Evolutionary conservation across 148 eudicot genomes (phyloP), one percentile per base, ranked within the genome.

Genomic region (Diospyros kaki): DNA sequence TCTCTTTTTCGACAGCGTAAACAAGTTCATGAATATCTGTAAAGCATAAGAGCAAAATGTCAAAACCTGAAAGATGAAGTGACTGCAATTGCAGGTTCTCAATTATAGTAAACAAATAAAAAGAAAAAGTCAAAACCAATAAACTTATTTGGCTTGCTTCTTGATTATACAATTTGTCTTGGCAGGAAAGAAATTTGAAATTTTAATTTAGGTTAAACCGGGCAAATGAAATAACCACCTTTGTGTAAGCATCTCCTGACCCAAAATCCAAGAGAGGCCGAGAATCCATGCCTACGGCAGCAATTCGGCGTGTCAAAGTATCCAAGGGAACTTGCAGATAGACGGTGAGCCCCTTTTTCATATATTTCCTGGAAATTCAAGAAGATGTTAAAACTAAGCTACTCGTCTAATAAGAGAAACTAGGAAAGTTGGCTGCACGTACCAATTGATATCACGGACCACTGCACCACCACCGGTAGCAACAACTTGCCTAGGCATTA

Each of bases 201-300:
- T 13, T 6, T 72, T 72, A n/a, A 43, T 52, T 48, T 2, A 5
- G 60, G 38, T 17, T 7, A 58, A 72, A 61, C 13, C 0, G 5
- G 5, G 54, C 45, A 11, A 17, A 72, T 9, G 12, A 7, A 42
- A 58, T 42, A 71, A 71, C 40, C 60, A 80, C 83, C 83, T 64
- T 76, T 52, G 83, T 75, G 76, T 80, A 80, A 54, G 79, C 79
- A 43, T 80, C 79, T 13, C 68, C 83, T 70, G 79, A 71, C 48
- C 71, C 83, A 58, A 64, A 76, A 65, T 76, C 46, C 75, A 80
- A 71, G 46, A 80, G 83, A 10, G 83, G 83, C 5, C 83, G 76
- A 65, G 83, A 80, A 58, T 66, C 76, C 48, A 79, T 76, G 63
- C 83, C 83, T 12, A 71, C 83, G 1, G 79, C 83, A 58, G 83